phyloP scores from a whole-genome alignment of 169 alveolate species.

The Amoebophrya sp. region DNA sequence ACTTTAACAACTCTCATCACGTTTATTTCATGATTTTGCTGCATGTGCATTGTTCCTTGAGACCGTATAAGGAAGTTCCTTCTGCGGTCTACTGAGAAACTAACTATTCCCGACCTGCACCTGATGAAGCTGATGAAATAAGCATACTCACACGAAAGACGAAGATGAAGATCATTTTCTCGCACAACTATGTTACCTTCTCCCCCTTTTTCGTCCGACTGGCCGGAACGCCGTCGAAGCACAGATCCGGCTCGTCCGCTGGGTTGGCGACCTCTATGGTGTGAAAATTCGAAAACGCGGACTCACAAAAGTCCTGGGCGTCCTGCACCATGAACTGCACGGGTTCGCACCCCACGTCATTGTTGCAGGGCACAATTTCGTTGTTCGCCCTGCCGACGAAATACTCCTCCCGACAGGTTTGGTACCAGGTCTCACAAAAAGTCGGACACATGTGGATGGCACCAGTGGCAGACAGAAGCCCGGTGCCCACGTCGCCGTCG shows the following conservation, averaged over 20 bases:
- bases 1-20: no score
- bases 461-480: background rate
- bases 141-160: no score
- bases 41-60: no score
- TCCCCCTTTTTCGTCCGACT: background rate
- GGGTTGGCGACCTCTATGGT: background rate
- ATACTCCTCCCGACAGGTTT: no score
- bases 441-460: background rate
- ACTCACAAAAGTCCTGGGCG: background rate
- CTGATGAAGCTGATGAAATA: no score
- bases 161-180: no score
- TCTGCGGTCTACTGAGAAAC: no score
- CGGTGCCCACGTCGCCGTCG: constrained; percentile 7
- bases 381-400: no score
- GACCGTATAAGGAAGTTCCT: no score
- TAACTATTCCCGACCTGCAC: no score
- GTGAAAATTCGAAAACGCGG: background rate
- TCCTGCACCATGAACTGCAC: background rate
- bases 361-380: background rate
- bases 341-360: background rate
- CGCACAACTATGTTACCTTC: background rate
- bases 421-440: background rate
- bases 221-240: constrained; percentile 4
- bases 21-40: no score
- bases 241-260: background rate